Evolutionary conservation across 768 basidiomycete genomes (phyloP).

Genomic region (Tylopilus rubrobrunneus): DNA sequence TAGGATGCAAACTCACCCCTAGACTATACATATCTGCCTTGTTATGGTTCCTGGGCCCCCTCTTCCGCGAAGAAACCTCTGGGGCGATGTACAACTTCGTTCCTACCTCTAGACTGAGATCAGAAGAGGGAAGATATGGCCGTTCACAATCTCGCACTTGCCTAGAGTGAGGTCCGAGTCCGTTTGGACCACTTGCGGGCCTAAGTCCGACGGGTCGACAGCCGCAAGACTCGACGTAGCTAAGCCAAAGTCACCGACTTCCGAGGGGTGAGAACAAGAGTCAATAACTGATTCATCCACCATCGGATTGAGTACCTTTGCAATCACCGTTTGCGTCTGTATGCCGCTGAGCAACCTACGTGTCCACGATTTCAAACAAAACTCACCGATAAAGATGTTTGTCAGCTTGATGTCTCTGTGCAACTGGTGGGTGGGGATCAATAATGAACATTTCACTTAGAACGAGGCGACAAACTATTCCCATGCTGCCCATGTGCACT

Average conservation of each 20-base stretch:
- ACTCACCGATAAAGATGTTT: constrained; percentile 88
- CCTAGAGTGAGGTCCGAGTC: constrained; percentile 78
- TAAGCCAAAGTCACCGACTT: constrained; percentile 91
- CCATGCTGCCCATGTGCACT: constrained; percentile 81
- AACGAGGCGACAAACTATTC: constrained; percentile 58
- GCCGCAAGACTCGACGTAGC: constrained; percentile 80
- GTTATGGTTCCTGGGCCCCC: constrained; percentile 67
- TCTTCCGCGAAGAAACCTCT: constrained; percentile 68
- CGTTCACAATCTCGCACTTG: constrained; percentile 22
- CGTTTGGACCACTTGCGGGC: constrained; percentile 38
- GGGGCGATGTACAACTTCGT: constrained; percentile 92
- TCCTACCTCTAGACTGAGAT: constrained; percentile 64
- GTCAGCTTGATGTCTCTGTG: constrained; percentile 90
- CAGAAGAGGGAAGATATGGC: background rate
- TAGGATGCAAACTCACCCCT: constrained; percentile 53
- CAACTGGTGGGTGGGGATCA: constrained; percentile 39
- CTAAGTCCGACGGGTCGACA: constrained; percentile 69
- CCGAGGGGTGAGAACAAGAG: background rate
- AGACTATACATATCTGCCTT: constrained; percentile 96
- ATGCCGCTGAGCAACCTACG: background rate
- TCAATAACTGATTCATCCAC: background rate
- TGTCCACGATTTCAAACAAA: background rate
- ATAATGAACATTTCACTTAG: background rate
- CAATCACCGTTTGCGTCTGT: constrained; percentile 79
- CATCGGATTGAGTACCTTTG: constrained; percentile 47